Base-by-base conservation (phyloP, 1,284 basidiomycete genomes). In the Puccinia coronata region DNA sequence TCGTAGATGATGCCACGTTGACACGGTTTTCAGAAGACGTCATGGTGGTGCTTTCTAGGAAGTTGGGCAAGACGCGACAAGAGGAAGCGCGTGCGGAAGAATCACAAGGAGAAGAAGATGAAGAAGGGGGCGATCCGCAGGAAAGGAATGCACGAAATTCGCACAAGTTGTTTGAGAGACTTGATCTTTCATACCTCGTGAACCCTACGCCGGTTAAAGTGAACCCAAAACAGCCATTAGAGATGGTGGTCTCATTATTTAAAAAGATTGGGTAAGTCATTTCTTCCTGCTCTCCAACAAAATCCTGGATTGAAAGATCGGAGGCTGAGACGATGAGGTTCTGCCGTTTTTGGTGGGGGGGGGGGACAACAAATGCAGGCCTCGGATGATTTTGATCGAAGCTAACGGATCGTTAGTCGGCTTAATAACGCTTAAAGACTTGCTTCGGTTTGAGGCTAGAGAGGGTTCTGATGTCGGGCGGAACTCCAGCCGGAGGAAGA, bases 191-290 rank as follows among this genome's bases (percentile, higher is more conserved):
- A 1, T 71, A 72, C 49, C 51, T 80, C 3, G 77, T 80, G 14
- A 80, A 80, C 43, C 77, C 77, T 1, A 96, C 94, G 0, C 95
- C 96, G 0, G 89, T 99, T 82, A 94, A 92, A 0, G 96, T 98
- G 1, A 92, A 94, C n/a, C 92, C 95, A 0, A 92, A 93, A 83
- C 90, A 98, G 82, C 94, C 95, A 0, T 88, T 99, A 57, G 96
- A 99, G 87, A 96, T 98, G 80, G 95, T 96, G 16, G 94, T 98
- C 92, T 93, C 97, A 85, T 87, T 98, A 39, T 98, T 98, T 88
- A 93, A 95, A 84, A 90, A 94, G 71, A 93, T 98, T 92, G 96
- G 96, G 95, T 95, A 85, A 83, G 93, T 79, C n/a, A n/a, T n/a
- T n/a, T n/a, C n/a, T n/a, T 43, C 47, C 18, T 34, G 28, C 28